Base-by-base conservation (phyloP, 768 basidiomycete genomes). In the Lyophyllum shimeji region DNA sequence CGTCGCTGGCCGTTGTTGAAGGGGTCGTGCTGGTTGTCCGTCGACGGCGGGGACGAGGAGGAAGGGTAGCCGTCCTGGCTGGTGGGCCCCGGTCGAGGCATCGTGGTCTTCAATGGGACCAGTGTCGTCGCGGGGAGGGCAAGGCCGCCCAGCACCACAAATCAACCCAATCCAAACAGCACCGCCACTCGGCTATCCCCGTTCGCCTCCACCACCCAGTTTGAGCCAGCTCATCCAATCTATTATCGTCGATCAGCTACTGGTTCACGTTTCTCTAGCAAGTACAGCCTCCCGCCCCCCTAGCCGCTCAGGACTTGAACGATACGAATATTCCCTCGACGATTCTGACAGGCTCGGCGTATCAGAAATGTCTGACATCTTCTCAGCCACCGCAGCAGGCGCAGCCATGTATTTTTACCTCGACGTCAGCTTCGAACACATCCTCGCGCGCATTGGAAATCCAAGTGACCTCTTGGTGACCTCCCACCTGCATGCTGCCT, bases 31-130 rank as follows among this genome's bases (percentile, higher is more conserved):
- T 81, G 81, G 64, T 88, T 85, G 60, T 83, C 77, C 34, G 81
- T 80, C n/a, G 76, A 64, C 23, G 82, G 80, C 39, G 63, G 63
- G 17, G 85, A 80, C 25, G 85, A 83, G 11, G 84, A 80, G 15
- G 85, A 82, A 50, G 80, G 78, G 64, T 85, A 86, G 74, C 82
- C 82, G 66, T 86, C 85, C 67, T 83, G 79, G 76, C 81, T 83
- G 55, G 71, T 69, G 42, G 76, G 79, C 71, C 79, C 80, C 64
- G 77, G 74, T 69, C 82, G 81, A 72, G 77, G 72, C 73, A 83
- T 75, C 82, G 84, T 83, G 52, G 64, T 64, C 58, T 64, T 55
- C 45, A 59, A 62, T 64, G 53, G 63, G 58, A 61, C 53, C 51
- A 31, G 33, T 18, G 59, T 53, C 46, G 56, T 63, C 57, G 63